Conservation (phyloP, 208 protist genomes). For the Angomonas ambiguus region DNA sequence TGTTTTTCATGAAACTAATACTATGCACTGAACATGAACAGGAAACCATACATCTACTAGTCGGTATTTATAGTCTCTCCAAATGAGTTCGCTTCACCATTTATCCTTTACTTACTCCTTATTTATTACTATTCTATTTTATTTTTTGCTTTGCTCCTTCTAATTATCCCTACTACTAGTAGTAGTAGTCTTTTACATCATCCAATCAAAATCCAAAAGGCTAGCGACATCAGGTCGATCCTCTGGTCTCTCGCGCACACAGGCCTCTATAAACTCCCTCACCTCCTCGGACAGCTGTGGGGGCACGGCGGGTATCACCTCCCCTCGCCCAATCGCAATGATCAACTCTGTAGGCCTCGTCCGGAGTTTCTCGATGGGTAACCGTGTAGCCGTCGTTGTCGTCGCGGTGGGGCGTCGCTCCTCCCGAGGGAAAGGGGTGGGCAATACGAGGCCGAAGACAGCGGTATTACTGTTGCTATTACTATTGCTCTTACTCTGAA, state of each 20-base stretch:
- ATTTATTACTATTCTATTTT: too few species aligned
- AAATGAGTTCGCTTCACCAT: too few species aligned
- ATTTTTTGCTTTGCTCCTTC: too few species aligned
- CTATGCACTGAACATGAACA: too few species aligned
- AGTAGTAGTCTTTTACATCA: not conserved
- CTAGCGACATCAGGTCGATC: not conserved
- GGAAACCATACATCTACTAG: too few species aligned
- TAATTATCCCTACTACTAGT: too few species aligned
- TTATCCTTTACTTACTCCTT: too few species aligned
- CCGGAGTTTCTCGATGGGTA: not conserved
- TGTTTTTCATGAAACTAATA: too few species aligned
- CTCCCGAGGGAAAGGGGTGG: slow-evolving; percentile 6
- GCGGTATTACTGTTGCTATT: not conserved
- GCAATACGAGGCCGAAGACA: slow-evolving; percentile 9
- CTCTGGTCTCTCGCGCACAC: not conserved
- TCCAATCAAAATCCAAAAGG: not conserved
- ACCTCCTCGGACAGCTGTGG: not conserved
- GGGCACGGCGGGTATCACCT: not conserved
- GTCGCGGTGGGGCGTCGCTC: not conserved
- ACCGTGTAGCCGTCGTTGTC: not conserved
- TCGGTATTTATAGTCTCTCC: too few species aligned
- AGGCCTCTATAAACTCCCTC: not conserved
- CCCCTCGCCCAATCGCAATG: not conserved
- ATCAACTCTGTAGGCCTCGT: not conserved
- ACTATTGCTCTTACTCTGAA: not conserved